Conservation (phyloP, 305 asterid species). For the Solanum hybrid region DNA sequence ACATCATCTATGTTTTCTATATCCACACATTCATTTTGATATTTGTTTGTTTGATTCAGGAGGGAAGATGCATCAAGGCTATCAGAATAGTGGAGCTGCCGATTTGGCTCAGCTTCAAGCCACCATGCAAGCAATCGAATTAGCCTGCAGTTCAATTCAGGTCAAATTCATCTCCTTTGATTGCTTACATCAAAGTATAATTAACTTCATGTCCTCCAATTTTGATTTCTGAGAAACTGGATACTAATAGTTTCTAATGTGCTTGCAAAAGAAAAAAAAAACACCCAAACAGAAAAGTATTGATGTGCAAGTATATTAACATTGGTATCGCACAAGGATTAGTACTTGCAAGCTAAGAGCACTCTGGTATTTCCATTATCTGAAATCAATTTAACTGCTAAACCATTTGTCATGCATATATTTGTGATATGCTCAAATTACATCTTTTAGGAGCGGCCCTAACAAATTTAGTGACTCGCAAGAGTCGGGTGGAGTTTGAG, state of each 20-base stretch:
- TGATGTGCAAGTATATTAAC: neutral
- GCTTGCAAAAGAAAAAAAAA: neutral
- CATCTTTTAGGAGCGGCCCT: neutral
- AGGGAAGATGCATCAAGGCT: constrained; percentile 34
- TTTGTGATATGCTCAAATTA: neutral
- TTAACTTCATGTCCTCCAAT: neutral
- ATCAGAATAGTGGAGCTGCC: constrained; percentile 25
- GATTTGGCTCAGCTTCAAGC: constrained; percentile 72
- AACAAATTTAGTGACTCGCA: neutral
- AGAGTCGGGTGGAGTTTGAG: neutral
- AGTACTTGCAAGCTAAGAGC: neutral
- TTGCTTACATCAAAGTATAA: neutral
- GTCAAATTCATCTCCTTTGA: constrained; percentile 17
- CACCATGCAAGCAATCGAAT: constrained; percentile 71
- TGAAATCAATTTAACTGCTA: neutral
- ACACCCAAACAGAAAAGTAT: neutral
- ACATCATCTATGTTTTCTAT: neutral
- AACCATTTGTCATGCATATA: neutral
- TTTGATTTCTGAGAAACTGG: neutral
- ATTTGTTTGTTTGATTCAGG: neutral
- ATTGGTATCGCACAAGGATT: neutral
- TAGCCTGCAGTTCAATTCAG: constrained; percentile 81
- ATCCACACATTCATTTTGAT: neutral
- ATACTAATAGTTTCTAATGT: neutral
- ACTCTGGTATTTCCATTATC: neutral